Conservation (phyloP, 202 grass and related monocot species). For the Cymbopogon flexuosus region DNA sequence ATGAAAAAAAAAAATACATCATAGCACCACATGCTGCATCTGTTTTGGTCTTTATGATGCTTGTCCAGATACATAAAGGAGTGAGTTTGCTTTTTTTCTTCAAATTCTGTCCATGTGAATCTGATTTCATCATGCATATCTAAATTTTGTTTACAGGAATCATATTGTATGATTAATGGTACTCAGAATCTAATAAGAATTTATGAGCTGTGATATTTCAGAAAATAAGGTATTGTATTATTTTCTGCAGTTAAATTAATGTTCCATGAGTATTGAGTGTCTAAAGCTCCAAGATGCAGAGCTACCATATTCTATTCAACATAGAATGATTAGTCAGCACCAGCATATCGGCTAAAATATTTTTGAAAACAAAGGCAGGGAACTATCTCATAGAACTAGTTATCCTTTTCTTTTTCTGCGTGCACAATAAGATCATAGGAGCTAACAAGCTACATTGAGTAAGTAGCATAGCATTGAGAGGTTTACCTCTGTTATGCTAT, state of each 20-base stretch:
- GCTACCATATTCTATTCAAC: not conserved
- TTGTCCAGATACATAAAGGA: not conserved
- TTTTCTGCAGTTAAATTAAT: not conserved
- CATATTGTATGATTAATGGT: not conserved
- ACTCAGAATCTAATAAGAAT: not conserved
- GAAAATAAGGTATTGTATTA: not conserved
- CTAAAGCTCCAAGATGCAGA: not conserved
- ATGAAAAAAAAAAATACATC: conserved; percentile 12
- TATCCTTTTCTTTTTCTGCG: not conserved
- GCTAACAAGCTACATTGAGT: not conserved
- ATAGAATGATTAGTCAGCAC: not conserved
- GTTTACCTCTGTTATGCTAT: not conserved
- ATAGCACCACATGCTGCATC: not conserved
- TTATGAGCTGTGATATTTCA: not conserved
- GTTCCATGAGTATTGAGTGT: not conserved
- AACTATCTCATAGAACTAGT: not conserved
- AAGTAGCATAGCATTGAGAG: not conserved
- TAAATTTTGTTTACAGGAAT: not conserved
- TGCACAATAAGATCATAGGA: not conserved
- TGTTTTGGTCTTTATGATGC: not conserved
- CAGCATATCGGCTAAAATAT: not conserved
- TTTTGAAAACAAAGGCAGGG: not conserved
- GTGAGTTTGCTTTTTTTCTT: not conserved
- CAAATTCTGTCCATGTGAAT: not conserved
- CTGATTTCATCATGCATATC: not conserved